A percentile compares a stretch with the other conserved stretches of the same genome.
These are phyloP conservation scores for Macrocybe gigantea DNA, from an alignment of 768 basidiomycete genomes.

Conservation along the genomic window DNA sequence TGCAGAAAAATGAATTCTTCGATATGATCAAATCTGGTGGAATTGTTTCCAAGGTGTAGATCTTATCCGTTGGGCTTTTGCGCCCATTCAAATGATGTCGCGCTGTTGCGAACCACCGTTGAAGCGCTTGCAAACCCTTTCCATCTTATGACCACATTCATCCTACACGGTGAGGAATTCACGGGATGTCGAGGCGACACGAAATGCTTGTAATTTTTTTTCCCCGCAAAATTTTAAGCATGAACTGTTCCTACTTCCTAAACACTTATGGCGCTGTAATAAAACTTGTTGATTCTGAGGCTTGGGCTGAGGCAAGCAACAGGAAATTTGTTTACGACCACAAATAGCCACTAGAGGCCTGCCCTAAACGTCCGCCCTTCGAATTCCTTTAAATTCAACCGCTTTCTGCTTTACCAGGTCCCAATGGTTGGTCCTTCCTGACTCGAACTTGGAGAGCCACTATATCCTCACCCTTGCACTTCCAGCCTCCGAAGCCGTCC, in stretches of 20 bases:
- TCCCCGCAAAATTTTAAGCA: too few relatives aligned
- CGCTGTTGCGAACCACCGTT: not conserved
- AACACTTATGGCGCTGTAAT: too few relatives aligned
- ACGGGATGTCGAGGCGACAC: too few relatives aligned
- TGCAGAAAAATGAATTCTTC: constrained; percentile 66
- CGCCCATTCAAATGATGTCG: not conserved
- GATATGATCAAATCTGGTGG: constrained; percentile 80
- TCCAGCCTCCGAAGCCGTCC: constrained; percentile 43
- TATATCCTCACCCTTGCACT: constrained; percentile 3
- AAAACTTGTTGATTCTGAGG: too few relatives aligned
- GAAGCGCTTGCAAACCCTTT: not conserved
- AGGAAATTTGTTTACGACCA: not conserved
- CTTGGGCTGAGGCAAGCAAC: not conserved
- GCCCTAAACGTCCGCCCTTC: constrained; percentile 24
- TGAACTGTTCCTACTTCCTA: too few relatives aligned
- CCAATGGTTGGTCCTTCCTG: constrained; percentile 28
- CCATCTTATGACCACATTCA: too few relatives aligned
- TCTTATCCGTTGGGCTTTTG: not conserved
- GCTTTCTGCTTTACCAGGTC: constrained; percentile 12
- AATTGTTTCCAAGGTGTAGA: constrained; percentile 64
- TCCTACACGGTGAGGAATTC: too few relatives aligned
- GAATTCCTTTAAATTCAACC: constrained; percentile 21
- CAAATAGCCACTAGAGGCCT: constrained; percentile 11
- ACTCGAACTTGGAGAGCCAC: not conserved
- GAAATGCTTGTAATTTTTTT: too few relatives aligned